Conservation (phyloP, 2,329 filamentous ascomycete species). For the Aspergillus sp. region DNA sequence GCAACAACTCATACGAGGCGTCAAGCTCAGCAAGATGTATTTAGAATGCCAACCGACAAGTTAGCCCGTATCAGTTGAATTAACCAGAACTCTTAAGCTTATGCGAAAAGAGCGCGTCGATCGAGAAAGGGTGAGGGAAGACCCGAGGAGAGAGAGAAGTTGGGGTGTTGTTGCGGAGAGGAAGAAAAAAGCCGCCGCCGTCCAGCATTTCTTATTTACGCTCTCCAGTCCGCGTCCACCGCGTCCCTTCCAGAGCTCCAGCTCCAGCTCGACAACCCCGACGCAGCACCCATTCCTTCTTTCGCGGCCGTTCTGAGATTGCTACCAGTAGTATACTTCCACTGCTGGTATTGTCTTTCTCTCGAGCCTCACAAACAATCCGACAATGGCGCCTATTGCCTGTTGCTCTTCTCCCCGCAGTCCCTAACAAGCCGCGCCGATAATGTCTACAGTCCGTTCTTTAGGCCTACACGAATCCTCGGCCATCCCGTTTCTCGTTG, state of each 20-base stretch:
- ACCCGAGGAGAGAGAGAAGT: neutral
- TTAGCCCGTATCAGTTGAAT: neutral
- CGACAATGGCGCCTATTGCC: conserved; percentile 31
- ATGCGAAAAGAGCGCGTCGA: neutral
- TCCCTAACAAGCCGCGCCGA: conserved; percentile 26
- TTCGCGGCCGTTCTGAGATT: neutral
- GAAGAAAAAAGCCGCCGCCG: conserved; percentile 28
- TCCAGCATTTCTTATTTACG: conserved; percentile 11
- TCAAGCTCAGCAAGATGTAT: neutral
- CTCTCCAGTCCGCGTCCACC: conserved; percentile 29
- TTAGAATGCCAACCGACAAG: neutral
- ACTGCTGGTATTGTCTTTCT: conserved; percentile 4
- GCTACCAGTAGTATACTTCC: neutral
- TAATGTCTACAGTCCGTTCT: conserved; percentile 88
- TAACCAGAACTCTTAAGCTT: neutral
- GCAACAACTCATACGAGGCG: neutral
- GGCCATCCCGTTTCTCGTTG: conserved; percentile 77
- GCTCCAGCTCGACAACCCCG: conserved; percentile 8
- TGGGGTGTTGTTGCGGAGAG: conserved; percentile 12
- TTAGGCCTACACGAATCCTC: conserved; percentile 87
- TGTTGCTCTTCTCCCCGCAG: conserved; percentile 19
- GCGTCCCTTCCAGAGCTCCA: conserved; percentile 24
- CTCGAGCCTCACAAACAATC: neutral
- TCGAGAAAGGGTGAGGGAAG: neutral
- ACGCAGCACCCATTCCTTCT: neutral